Percentiles rank a stretch among this genome's conserved stretches.
Evolutionary conservation across 441 rosid genomes (phyloP).

Genomic region (Bruguiera hainesii): DNA sequence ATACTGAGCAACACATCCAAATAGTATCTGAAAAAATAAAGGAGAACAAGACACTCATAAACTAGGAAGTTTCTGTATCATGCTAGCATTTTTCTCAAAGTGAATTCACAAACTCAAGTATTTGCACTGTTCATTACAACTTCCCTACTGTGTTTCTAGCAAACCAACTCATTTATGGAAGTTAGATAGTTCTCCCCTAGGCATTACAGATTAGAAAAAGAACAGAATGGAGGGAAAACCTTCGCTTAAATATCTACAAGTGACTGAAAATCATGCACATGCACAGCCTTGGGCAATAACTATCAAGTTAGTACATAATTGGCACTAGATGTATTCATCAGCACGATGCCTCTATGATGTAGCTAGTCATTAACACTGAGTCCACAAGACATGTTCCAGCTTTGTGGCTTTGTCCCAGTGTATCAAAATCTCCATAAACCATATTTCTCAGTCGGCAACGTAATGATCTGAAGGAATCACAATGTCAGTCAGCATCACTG

Average conservation of each 20-base stretch:
- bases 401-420: no score
- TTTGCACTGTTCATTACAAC: background rate
- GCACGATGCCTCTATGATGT: no score
- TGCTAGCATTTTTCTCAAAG: background rate
- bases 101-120: background rate
- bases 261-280: no score
- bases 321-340: no score
- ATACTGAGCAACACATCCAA: constrained; percentile 58
- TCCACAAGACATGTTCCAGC: background rate
- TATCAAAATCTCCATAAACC: no score
- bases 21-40: constrained; percentile 47
- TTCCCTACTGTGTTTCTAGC: background rate
- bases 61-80: background rate
- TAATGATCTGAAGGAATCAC: background rate
- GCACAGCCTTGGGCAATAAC: no score
- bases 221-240: no score
- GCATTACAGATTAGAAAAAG: background rate
- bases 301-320: no score
- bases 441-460: no score
- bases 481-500: background rate
- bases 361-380: background rate
- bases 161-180: no score
- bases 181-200: background rate
- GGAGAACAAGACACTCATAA: constrained; percentile 4
- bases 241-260: no score